Percentiles rank a stretch among this genome's conserved stretches.
phyloP scores from a whole-genome alignment of 768 basidiomycete genomes.

The Leucosporidium yakuticum region DNA sequence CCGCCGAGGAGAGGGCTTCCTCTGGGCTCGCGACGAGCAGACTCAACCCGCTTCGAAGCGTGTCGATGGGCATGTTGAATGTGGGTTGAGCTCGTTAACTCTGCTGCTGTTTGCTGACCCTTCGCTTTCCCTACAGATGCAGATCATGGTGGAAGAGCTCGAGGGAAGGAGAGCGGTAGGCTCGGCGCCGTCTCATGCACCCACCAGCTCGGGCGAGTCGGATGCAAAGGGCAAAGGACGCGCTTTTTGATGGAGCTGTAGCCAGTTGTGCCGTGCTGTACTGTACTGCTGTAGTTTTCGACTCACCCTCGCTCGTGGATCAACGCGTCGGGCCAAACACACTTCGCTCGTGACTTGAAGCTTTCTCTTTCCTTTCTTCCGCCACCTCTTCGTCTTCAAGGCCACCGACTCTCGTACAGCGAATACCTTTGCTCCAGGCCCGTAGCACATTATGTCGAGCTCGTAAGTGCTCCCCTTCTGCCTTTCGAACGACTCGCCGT shows the following conservation, averaged over 20 bases:
- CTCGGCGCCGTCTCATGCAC: conserved; percentile 7
- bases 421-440: too few species aligned
- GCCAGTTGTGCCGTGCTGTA: too few species aligned
- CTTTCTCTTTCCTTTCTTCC: too few species aligned
- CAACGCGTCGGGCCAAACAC: too few species aligned
- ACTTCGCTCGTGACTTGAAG: too few species aligned
- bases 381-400: too few species aligned
- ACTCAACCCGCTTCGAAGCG: conserved; percentile 21
- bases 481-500: too few species aligned
- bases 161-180: conserved; percentile 7
- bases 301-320: too few species aligned
- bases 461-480: too few species aligned
- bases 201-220: conserved; percentile 4
- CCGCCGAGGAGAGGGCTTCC: conserved; percentile 11
- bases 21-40: conserved; percentile 9
- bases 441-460: too few species aligned
- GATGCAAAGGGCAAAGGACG: conserved; percentile 24
- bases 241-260: not conserved
- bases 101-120: not conserved
- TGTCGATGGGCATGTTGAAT: conserved; percentile 20
- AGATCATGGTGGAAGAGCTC: conserved; percentile 27
- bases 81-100: conserved; percentile 4
- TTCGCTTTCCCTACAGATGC: conserved; percentile 2
- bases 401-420: too few species aligned
- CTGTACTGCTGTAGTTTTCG: too few species aligned